Base-by-base conservation (phyloP, 768 basidiomycete species). In the Hortiboletus flavorubellus region DNA sequence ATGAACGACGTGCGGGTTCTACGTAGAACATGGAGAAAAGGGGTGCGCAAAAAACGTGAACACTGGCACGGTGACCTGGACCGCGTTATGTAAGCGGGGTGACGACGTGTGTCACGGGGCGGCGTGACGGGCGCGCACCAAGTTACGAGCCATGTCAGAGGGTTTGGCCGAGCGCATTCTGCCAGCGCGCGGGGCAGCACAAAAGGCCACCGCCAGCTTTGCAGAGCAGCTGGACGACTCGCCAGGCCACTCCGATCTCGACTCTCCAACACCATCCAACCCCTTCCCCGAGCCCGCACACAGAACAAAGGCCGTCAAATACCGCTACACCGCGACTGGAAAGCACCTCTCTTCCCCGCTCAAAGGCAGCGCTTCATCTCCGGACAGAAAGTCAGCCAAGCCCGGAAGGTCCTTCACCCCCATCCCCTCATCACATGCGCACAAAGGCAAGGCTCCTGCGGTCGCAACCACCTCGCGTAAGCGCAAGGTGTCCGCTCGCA, bases 171-270 rank as follows among this genome's bases (percentile, higher is more conserved):
- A 54, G 10, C 54, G 37, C 8, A 49, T 64, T 15, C 35, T 65
- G 9, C 70, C 73, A 8, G 50, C 60, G 31, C 75, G 76, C 8
- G 67, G 64, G 26, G 73, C 76, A 4, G 75, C 74, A 0, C 49
- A 64, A 46, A 65, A 59, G 21, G 76, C 76, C 43, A 51, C 61
- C 2, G 68, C 63, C 4, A 65, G 58, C 51, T 65, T 78, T 55
- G 61, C 68, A 43, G 67, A 61, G 10, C 75, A 77, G 41, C 66
- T 70, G 35, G 62, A 60, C 16, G 59, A 68, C 64, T 63, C 66
- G 18, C 52, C 66, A 38, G 53, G 51, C 48, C 58, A 56, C 43
- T 61, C 70, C 21, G 70, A 72, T 21, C 55, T 38, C 30, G 70
- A 63, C 38, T 47, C 59, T 5, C 54, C 61, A 0, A 29, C 53